Conservation (phyloP, 768 basidiomycete species). For the Tephrocybe sp. region DNA sequence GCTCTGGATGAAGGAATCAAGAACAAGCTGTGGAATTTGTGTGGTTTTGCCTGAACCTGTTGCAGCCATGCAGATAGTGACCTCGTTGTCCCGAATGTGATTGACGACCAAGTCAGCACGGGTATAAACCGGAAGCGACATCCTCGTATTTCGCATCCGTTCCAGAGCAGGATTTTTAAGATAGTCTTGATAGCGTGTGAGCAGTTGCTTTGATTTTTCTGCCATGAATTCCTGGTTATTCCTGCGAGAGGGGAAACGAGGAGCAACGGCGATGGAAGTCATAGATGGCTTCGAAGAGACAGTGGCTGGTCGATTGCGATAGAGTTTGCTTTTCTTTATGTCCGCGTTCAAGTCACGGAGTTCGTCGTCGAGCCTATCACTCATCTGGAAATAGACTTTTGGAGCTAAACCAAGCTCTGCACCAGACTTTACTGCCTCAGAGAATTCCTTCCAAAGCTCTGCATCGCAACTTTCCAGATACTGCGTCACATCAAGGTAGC, state of each 20-base stretch:
- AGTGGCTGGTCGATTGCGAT: conserved; percentile 57
- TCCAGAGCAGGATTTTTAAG: conserved; percentile 58
- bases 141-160: conserved; percentile 66
- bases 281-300: conserved; percentile 7
- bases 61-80: conserved; percentile 86
- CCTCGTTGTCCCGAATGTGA: conserved; percentile 74
- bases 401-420: conserved; percentile 73
- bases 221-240: conserved; percentile 30
- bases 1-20: conserved; percentile 77
- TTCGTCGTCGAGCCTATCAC: conserved; percentile 61
- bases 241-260: conserved; percentile 19
- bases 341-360: conserved; percentile 72
- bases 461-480: conserved; percentile 87
- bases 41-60: conserved; percentile 96
- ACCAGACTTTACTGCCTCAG: conserved; percentile 59
- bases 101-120: conserved; percentile 65
- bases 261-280: neutral
- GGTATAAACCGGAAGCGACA: conserved; percentile 73
- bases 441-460: conserved; percentile 74
- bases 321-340: conserved; percentile 62
- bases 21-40: conserved; percentile 89
- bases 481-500: conserved; percentile 84
- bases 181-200: conserved; percentile 56
- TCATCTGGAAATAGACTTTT: conserved; percentile 65
- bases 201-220: conserved; percentile 60